Conservation (phyloP, 2,329 filamentous ascomycete genomes). For the Cladophialophora chaetospira region DNA sequence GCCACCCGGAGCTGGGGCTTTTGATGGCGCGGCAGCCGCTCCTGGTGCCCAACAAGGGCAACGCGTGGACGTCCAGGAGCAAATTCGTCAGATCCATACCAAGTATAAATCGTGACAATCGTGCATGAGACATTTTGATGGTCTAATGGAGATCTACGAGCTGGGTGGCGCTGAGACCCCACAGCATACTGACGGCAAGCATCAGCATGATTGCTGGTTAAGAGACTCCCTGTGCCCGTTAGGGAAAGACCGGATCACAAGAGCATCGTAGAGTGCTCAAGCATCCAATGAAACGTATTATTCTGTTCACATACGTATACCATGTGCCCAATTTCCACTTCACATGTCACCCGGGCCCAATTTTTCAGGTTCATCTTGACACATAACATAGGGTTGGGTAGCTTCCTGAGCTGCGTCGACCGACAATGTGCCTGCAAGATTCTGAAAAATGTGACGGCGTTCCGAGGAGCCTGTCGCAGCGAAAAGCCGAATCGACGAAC, state of each 20-base stretch:
- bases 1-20: slow-evolving; percentile 27
- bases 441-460: too few relatives aligned
- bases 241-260: too few relatives aligned
- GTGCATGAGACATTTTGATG: neutral
- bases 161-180: too few relatives aligned
- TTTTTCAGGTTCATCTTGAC: neutral
- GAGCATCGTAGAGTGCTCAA: too few relatives aligned
- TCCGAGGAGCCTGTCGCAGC: neutral
- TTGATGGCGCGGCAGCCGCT: neutral
- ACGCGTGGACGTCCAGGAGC: slow-evolving; percentile 78
- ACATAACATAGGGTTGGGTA: too few relatives aligned
- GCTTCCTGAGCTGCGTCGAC: too few relatives aligned
- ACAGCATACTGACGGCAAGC: too few relatives aligned
- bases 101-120: slow-evolving; percentile 27
- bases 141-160: too few relatives aligned
- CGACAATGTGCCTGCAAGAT: too few relatives aligned
- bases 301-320: slow-evolving; percentile 1
- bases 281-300: slow-evolving; percentile 1
- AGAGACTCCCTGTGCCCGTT: too few relatives aligned
- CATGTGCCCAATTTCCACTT: neutral
- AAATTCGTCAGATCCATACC: slow-evolving; percentile 68
- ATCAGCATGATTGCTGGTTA: too few relatives aligned
- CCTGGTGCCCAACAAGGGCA: slow-evolving; percentile 32
- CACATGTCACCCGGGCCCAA: too few relatives aligned
- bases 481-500: neutral